phyloP scores from a whole-genome alignment of 2,329 filamentous ascomycete species.

The Fusarium verrucosum region DNA sequence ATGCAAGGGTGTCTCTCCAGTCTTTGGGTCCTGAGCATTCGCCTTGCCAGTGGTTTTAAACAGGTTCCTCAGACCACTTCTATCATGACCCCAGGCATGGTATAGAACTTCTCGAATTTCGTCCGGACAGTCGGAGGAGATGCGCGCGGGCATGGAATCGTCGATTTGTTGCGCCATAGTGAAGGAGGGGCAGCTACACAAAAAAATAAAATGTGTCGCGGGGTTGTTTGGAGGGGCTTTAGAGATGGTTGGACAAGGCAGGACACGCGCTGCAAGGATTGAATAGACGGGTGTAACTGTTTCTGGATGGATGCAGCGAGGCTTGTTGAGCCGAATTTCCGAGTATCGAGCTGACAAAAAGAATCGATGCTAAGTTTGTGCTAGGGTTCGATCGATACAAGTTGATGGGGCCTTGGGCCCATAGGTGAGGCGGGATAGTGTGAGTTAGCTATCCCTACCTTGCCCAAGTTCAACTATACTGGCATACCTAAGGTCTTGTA shows the following conservation, averaged over 20 bases:
- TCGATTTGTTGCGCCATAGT: conserved; percentile 48
- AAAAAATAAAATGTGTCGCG: conserved; percentile 19
- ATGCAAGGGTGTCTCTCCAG: conserved; percentile 88
- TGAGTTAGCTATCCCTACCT: neutral
- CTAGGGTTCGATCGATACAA: neutral
- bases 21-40: conserved; percentile 84
- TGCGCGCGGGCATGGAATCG: conserved; percentile 63
- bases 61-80: conserved; percentile 72
- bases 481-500: no score
- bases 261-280: conserved; percentile 14
- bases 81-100: conserved; percentile 68
- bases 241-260: neutral
- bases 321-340: conserved; percentile 6
- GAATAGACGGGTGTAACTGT: conserved; percentile 2
- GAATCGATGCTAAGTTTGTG: conserved; percentile 2
- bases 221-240: conserved; percentile 31
- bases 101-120: conserved; percentile 62
- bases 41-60: conserved; percentile 70
- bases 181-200: conserved; percentile 22
- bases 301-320: neutral
- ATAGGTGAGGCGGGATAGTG: no score
- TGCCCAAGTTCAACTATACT: no score
- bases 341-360: conserved; percentile 1
- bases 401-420: neutral
- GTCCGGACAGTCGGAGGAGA: conserved; percentile 62